Base-by-base conservation (phyloP, 148 eudicot species). In the Persicaria maculosa region DNA sequence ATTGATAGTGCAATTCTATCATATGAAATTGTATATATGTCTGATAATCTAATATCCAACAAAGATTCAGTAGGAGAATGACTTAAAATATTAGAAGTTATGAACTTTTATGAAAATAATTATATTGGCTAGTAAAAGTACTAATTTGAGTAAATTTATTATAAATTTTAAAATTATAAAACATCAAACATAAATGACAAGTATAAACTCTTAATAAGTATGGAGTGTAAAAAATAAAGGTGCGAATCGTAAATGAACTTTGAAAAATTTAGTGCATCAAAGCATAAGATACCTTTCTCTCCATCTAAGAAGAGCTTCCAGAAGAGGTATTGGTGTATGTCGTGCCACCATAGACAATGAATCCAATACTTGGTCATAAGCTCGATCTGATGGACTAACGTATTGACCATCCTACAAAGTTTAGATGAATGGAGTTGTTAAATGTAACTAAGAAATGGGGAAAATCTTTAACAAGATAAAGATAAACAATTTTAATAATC, bases 281-380 rank as follows among this genome's bases (percentile, higher is more conserved):
- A 31, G 9, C 15, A 6, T 12, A 64, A 1, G 2, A 14, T 55
- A 93, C 99, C 94, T 92, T 72, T 95, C 99, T 81, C 99, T 88
- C 99, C 99, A 95, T 73, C 84, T 84, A 74, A 88, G 87, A 82
- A 95, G 97, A 75, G 99, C 97, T 85, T 95, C 99, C 71, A 95
- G 77, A 47, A 95, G 88, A 72, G 99, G 99, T 71, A 92, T 89
- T 73, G 99, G 99, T 57, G 99, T 92, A 80, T 95, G 96, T 7
- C 97, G 91, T 36, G 99, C 99, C 73, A 95, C 96, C 99, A 95
- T 92, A 71, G 99, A 97, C 75, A 95, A 83, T 71, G 99, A 95
- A 86, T 95, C 99, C 81, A 95, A 43, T 71, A 95, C 99, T 85
- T 95, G 99, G 77, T 92, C 97, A 80, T 92, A 95, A 15, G 99